phyloP scores from a whole-genome alignment of 2,329 filamentous ascomycete species.

The Neopestalotiopsis clavispora region DNA sequence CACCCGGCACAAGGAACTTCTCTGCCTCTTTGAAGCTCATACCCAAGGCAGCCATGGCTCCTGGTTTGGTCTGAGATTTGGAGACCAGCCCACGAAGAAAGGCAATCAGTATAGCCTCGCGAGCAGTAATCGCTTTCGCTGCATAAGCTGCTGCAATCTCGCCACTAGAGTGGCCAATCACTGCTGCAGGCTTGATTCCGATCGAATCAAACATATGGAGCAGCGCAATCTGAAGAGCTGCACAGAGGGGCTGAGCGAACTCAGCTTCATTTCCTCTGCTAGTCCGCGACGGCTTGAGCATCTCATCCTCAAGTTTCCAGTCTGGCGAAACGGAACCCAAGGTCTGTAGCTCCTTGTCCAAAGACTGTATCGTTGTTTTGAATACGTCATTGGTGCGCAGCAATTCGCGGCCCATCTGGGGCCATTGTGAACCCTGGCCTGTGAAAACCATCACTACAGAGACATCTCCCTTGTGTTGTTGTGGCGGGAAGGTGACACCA shows the following conservation, averaged over 20 bases:
- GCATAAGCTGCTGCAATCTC: constrained; percentile 6
- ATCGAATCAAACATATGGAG: not conserved
- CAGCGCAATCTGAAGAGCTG: constrained; percentile 8
- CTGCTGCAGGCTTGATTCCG: not conserved
- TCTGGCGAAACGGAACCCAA: no score
- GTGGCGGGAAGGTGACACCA: no score
- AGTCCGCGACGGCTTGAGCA: no score
- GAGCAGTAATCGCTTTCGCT: no score
- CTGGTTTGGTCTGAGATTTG: constrained; percentile 2
- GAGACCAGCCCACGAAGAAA: not conserved
- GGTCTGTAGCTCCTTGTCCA: no score
- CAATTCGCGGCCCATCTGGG: no score
- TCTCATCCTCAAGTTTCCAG: no score
- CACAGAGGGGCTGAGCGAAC: not conserved
- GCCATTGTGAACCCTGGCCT: constrained; percentile 47
- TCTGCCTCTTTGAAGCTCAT: not conserved
- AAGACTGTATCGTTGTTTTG: no score
- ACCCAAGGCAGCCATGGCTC: not conserved
- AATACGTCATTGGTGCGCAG: constrained; percentile 43
- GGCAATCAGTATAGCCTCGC: no score
- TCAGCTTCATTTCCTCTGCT: no score
- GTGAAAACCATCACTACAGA: constrained; percentile 38
- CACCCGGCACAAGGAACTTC: not conserved
- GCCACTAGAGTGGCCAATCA: constrained; percentile 11
- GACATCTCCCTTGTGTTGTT: no score